Base-by-base conservation (phyloP, 176 grass and related monocot species). In the Olyra latifolia region DNA sequence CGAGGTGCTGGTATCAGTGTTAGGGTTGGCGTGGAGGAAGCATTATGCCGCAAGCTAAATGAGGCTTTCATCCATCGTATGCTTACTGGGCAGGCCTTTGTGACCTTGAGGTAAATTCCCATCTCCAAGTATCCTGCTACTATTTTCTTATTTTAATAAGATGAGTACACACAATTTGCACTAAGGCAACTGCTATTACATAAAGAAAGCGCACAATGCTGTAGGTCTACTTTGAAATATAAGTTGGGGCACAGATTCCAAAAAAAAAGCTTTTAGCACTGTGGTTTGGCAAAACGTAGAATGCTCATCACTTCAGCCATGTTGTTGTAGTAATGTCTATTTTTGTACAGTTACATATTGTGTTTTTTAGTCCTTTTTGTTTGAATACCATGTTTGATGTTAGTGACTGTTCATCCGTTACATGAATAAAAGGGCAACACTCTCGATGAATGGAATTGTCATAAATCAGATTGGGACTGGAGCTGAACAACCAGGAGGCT, bases 61-160 rank as follows among this genome's bases (percentile, higher is more conserved):
- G 96, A 95, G 68, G 87, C 89, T 76, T 97, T 89, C 73, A 88
- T 93, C 52, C 88, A 99, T 85, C 86, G 84, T 10, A 95, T 99
- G 90, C 75, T 88, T 74, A 93, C 88, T 0, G 90, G 92, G 35
- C 95, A 67, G 68, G 81, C 97, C 71, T 99, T 98, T 91, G 88
- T 75, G 24, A 93, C 97, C 44, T 39, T 99, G 45, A 99, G 93
- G 97, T 99, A 89, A 72, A 74, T 57, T 16, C 57, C 55, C 23
- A 13, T 58, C 25, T 35, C 9, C 58, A 40, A 44, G 6, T 38
- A 67, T 67, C 60, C 85, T 76, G 10, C 14, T 35, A 49, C 3
- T 42, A 4, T 62, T 74, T 23, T 23, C 71, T 19, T 30, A 16
- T 55, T 72, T 19, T 35, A 19, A 20, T 63, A 20, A 35, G 19